Conservation (phyloP, 805 yeast species). For the Saccharomycopsis babjevae region DNA sequence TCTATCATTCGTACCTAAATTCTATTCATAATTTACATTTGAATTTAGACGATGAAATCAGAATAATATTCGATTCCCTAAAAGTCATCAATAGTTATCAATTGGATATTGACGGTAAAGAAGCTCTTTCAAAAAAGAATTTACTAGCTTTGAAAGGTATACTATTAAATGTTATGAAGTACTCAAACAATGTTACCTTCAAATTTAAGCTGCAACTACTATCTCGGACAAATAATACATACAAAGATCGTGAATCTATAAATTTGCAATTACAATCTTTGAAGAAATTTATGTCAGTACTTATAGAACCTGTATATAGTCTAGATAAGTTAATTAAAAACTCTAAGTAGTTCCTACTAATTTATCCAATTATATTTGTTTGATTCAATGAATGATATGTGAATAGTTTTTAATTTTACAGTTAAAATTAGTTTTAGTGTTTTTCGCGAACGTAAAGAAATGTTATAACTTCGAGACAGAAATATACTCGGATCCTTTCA, state of each 20-base stretch:
- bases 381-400: neutral
- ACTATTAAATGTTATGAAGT: neutral
- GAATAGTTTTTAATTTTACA: neutral
- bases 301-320: conserved; percentile 1
- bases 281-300: neutral
- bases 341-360: neutral
- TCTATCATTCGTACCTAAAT: conserved; percentile 1
- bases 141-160: conserved; percentile 1
- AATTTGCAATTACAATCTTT: neutral
- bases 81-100: neutral
- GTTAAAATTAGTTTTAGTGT: neutral
- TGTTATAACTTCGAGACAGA: neutral
- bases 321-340: neutral
- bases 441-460: neutral
- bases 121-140: neutral
- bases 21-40: conserved; percentile 11
- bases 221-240: neutral
- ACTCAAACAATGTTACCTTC: neutral
- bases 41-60: neutral
- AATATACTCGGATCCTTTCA: neutral
- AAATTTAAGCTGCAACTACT: neutral
- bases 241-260: neutral
- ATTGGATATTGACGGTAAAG: neutral
- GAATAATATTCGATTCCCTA: neutral
- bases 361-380: neutral